Percentiles rank a stretch among this genome's conserved stretches.
These are phyloP conservation scores for Mortierella sp. DNA, from an alignment of 371 early-diverging fungal genomes.

Conservation along the genomic window DNA sequence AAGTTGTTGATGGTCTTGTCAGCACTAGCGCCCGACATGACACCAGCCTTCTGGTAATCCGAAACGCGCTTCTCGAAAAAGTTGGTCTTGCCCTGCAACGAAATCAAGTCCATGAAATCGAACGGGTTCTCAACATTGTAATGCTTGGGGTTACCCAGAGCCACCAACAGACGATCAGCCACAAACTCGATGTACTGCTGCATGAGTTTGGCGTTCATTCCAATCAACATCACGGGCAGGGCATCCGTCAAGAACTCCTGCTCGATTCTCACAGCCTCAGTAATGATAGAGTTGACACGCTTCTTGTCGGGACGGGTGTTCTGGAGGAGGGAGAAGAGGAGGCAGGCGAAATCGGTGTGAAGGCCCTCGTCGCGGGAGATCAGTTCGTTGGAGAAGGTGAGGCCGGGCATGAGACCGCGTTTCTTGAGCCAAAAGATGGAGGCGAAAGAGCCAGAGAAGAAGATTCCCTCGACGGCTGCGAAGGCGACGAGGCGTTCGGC, in stretches of 20 bases:
- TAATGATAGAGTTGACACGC: slow-evolving; percentile 86
- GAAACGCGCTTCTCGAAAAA: slow-evolving; percentile 99
- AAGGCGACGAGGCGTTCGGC: slow-evolving; percentile 98
- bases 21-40: slow-evolving; percentile 74
- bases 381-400: slow-evolving; percentile 99
- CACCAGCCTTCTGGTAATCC: slow-evolving; percentile 99
- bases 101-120: slow-evolving; percentile 99
- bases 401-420: slow-evolving; percentile 99
- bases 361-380: slow-evolving; percentile 99
- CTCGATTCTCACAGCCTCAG: slow-evolving; percentile 97
- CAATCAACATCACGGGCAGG: slow-evolving; percentile 96
- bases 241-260: slow-evolving; percentile 97
- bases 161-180: slow-evolving; percentile 96
- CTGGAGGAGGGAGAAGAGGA: slow-evolving; percentile 91
- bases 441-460: slow-evolving; percentile 99
- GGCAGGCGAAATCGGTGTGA: slow-evolving; percentile 99
- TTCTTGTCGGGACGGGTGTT: slow-evolving; percentile 81
- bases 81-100: slow-evolving; percentile 99
- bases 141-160: slow-evolving; percentile 91
- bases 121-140: slow-evolving; percentile 98
- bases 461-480: slow-evolving; percentile 99
- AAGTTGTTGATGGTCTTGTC: slow-evolving; percentile 77
- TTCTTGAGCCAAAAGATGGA: slow-evolving; percentile 99
- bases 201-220: slow-evolving; percentile 99
- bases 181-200: slow-evolving; percentile 99